Conservation (phyloP, 2,329 filamentous ascomycete genomes). For the Cladosporium sp. region DNA sequence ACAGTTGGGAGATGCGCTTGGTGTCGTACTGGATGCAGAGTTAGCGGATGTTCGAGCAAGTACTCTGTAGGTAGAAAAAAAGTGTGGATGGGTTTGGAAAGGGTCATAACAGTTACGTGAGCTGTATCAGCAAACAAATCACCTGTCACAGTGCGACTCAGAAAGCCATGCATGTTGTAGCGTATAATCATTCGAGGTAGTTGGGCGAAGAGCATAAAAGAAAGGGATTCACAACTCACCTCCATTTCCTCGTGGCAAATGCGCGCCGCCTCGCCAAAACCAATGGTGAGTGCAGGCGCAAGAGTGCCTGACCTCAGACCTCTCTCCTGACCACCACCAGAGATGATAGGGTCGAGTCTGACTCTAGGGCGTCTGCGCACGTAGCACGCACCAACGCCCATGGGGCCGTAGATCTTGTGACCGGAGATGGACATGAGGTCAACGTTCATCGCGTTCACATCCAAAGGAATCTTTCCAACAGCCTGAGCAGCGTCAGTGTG, state of each 20-base stretch:
- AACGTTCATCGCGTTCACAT: constrained; percentile 97
- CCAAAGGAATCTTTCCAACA: constrained; percentile 95
- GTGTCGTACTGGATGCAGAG: constrained; percentile 71
- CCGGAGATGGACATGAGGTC: constrained; percentile 98
- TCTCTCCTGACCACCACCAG: constrained; percentile 91
- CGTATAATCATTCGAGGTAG: constrained; percentile 66
- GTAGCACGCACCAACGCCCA: constrained; percentile 95
- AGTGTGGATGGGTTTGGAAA: constrained; percentile 8
- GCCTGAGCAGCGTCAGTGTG: constrained; percentile 96
- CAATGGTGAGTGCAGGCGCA: constrained; percentile 81
- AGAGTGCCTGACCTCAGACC: constrained; percentile 92
- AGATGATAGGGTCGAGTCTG: constrained; percentile 92
- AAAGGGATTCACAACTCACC: constrained; percentile 55
- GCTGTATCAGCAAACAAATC: constrained; percentile 41
- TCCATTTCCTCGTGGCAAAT: constrained; percentile 86
- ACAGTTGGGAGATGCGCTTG: constrained; percentile 76
- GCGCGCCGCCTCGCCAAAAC: constrained; percentile 92
- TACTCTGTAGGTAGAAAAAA: background rate
- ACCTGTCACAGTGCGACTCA: constrained; percentile 62
- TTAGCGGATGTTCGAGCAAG: constrained; percentile 23
- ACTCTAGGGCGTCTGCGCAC: constrained; percentile 89
- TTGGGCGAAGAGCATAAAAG: constrained; percentile 14
- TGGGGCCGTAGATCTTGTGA: constrained; percentile 98
- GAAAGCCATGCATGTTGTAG: constrained; percentile 89
- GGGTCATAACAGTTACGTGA: constrained; percentile 13